These are phyloP conservation scores for Fusarium annulatum DNA, from an alignment of 2,329 filamentous ascomycete genomes.

Conservation along the genomic window DNA sequence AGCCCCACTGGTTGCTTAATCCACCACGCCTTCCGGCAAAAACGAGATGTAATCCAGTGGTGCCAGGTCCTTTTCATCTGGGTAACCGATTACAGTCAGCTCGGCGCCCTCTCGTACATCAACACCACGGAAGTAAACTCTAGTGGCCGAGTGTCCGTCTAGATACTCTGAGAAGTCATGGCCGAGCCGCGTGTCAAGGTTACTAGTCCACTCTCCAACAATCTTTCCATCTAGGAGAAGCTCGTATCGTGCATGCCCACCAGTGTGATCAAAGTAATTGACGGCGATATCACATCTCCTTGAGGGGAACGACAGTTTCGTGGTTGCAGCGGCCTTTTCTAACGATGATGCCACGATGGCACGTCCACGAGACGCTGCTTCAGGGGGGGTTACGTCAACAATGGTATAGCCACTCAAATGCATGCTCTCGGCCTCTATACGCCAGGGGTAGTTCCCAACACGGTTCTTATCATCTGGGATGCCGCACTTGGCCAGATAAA, in stretches of 20 bases:
- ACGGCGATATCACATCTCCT: background rate
- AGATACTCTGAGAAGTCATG: background rate
- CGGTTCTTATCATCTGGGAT: background rate
- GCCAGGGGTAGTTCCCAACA: background rate
- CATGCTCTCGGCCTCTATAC: background rate
- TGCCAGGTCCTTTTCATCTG: background rate
- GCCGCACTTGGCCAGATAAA: background rate
- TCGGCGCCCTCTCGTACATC: background rate
- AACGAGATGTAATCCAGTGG: background rate
- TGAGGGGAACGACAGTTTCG: background rate
- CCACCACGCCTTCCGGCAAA: background rate
- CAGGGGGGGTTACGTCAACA: background rate
- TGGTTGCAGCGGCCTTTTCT: background rate
- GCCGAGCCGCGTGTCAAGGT: background rate
- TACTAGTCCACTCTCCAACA: background rate
- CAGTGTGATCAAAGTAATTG: background rate
- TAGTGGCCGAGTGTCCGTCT: background rate
- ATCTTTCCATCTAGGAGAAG: background rate
- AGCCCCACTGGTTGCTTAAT: background rate
- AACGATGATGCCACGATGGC: background rate
- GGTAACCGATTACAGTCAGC: background rate
- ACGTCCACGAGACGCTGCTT: background rate
- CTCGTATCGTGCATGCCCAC: background rate
- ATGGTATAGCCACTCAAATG: background rate
- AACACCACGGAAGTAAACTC: background rate